Conservation (phyloP, 2,329 filamentous ascomycete species). For the Ophiostoma perfectum region DNA sequence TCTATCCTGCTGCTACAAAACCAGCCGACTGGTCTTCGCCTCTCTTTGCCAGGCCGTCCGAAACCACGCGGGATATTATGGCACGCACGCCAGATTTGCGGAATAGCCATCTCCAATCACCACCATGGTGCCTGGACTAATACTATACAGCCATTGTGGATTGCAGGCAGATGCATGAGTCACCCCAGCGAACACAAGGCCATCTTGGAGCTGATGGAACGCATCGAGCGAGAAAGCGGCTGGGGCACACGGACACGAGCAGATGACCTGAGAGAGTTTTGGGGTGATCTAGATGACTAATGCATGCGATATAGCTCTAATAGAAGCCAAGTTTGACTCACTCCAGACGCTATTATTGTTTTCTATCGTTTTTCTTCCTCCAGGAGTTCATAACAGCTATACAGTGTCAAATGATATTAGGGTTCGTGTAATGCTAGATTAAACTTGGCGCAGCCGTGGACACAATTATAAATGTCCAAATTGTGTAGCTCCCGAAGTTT, state of each 20-base stretch:
- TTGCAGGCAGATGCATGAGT: slow-evolving; percentile 50
- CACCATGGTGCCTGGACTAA: slow-evolving; percentile 54
- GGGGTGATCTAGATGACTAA: background rate
- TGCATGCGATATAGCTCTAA: background rate
- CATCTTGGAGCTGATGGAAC: slow-evolving; percentile 41
- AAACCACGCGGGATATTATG: slow-evolving; percentile 39
- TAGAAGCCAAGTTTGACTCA: background rate
- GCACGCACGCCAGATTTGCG: slow-evolving; percentile 52
- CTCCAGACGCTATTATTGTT: no score
- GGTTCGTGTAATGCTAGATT: no score
- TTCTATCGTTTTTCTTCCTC: no score
- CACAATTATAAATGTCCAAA: no score
- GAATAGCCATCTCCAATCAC: slow-evolving; percentile 51
- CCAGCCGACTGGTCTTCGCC: background rate
- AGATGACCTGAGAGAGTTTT: background rate
- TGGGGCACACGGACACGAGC: slow-evolving; percentile 36
- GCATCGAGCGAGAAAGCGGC: slow-evolving; percentile 48
- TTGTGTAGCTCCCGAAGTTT: no score
- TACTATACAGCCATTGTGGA: slow-evolving; percentile 52
- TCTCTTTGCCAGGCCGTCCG: slow-evolving; percentile 32
- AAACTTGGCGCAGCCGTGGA: no score
- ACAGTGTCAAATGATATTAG: no score
- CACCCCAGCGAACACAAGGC: slow-evolving; percentile 41
- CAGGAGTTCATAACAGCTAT: no score
- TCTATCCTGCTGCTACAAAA: slow-evolving; percentile 44